Base-by-base conservation (phyloP, 2,329 filamentous ascomycete species). In the Alternaria angustiovoidea region DNA sequence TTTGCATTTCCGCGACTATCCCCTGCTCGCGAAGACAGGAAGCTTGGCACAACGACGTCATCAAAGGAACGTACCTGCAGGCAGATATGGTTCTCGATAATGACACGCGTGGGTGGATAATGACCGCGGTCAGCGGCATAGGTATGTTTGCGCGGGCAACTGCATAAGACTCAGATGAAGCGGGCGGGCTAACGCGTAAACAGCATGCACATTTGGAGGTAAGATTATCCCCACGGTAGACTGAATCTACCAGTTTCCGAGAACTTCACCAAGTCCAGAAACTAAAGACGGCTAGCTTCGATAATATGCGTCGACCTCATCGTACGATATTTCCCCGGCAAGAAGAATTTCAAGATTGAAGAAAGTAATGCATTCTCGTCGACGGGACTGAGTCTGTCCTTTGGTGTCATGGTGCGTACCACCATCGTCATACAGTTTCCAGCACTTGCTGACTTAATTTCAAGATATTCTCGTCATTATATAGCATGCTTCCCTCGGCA, bases 41-140 rank as follows among this genome's bases (percentile, higher is more conserved):
- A 61, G 39, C 57, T 65, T 59, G 51, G 56, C 42, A 41, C 46
- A 44, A 20, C 58, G 54, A 73, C 71, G 68, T 69, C 71, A 71
- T 66, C 39, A 44, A 61, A 69, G 64, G 64, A 46, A 16, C 43
- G 30, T 43, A 51, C 57, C 51, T 55, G 57, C 57, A 55, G 59
- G 52, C 51, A 56, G 61, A 46, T 42, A 73, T 75, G 74, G 68
- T 65, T 59, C 68, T 78, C 56, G 74, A 76, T 60, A 78, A 78
- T 82, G 94, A 98, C 82, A 90, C 90, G 64, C 88, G 93, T 65
- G 94, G 95, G 72, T 98, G 94, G 94, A 90, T 98, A 70, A 92
- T 98, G 91, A 85, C 87, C 64, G 89, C 86, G 73, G 84, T 93
- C 66, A 92, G 94, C 79, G 96, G 93, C 74, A 88, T 93, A 74